A percentile compares a stretch with the other conserved stretches of the same genome.
Evolutionary conservation across 228 moss, liverwort and hornwort species (phyloP).

Genomic region (Sphagnum fallax): DNA sequence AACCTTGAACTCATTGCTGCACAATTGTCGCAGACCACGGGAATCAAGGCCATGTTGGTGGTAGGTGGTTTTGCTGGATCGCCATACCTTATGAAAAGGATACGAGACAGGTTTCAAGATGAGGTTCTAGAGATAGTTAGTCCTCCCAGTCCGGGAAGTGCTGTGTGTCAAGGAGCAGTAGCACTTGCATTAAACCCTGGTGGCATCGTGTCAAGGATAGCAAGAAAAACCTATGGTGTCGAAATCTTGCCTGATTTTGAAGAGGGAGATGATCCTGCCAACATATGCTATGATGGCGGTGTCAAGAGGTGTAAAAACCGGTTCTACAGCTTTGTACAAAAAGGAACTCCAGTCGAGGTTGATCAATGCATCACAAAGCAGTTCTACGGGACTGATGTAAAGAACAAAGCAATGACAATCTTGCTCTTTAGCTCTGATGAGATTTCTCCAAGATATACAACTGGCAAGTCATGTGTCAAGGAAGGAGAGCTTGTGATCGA

Average conservation of each 20-base stretch:
- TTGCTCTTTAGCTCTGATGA: constrained; percentile 2
- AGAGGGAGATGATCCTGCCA: constrained; percentile 2
- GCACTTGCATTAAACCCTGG: constrained; percentile 18
- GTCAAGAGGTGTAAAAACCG: accelerated
- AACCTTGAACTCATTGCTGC: constrained; percentile 26
- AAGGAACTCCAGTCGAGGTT: constrained; percentile 8
- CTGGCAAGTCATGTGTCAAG: constrained; percentile 8
- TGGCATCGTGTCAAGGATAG: constrained; percentile 28
- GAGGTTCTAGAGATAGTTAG: constrained; percentile 31
- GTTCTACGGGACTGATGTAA: background rate
- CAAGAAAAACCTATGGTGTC: constrained; percentile 54
- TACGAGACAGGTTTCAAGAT: constrained; percentile 15
- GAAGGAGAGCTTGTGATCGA: constrained; percentile 11
- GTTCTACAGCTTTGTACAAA: constrained; percentile 10
- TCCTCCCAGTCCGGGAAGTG: constrained; percentile 36
- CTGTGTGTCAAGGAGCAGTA: constrained; percentile 48
- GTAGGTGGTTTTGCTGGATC: constrained; percentile 50
- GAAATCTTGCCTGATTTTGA: constrained; percentile 8
- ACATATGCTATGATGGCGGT: background rate
- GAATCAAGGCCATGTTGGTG: constrained; percentile 43
- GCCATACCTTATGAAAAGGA: constrained; percentile 31
- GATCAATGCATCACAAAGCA: background rate
- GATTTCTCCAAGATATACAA: constrained; percentile 3
- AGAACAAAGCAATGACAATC: background rate
- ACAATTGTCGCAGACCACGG: constrained; percentile 11